Percentiles rank a stretch among this genome's conserved stretches.
These are phyloP conservation scores for Neurospora discreta DNA, from an alignment of 495 filamentous ascomycete genomes.

Conservation along the genomic window DNA sequence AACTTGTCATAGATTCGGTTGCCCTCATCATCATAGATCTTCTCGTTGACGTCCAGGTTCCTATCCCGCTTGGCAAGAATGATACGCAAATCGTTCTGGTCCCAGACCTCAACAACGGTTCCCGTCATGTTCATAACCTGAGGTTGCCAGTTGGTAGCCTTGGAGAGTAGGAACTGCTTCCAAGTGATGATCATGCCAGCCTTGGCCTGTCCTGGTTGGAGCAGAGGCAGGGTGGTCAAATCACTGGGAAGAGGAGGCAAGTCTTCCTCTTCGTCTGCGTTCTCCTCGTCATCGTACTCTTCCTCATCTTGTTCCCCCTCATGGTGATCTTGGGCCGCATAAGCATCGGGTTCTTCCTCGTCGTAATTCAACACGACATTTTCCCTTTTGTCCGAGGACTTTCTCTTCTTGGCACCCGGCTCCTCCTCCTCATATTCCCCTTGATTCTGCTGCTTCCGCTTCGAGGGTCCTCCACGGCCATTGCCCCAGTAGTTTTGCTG, in stretches of 20 bases:
- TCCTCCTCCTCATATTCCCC: constrained; percentile 22
- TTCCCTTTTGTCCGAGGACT: constrained; percentile 21
- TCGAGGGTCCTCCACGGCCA: constrained; percentile 26
- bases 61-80: constrained; percentile 62
- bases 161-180: constrained; percentile 63
- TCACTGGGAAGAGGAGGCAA: constrained; percentile 60
- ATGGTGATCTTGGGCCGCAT: constrained; percentile 21
- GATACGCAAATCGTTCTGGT: constrained; percentile 40
- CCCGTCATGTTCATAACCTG: constrained; percentile 57
- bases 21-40: constrained; percentile 32
- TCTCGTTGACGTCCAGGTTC: constrained; percentile 35
- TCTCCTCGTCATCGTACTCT: constrained; percentile 28
- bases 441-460: constrained; percentile 31
- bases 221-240: constrained; percentile 37
- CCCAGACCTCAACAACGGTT: constrained; percentile 40
- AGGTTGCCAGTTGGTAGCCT: constrained; percentile 68
- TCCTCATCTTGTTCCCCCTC: constrained; percentile 18
- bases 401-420: constrained; percentile 38
- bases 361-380: constrained; percentile 41
- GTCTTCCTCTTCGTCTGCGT: constrained; percentile 39
- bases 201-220: constrained; percentile 43
- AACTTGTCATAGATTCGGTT: constrained; percentile 38
- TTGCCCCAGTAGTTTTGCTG: constrained; percentile 37
- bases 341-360: constrained; percentile 24
- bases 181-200: constrained; percentile 67